phyloP scores from a whole-genome alignment of 192 early-diverging fungal genomes.

The Gaertneriomyces semiglobifer region DNA sequence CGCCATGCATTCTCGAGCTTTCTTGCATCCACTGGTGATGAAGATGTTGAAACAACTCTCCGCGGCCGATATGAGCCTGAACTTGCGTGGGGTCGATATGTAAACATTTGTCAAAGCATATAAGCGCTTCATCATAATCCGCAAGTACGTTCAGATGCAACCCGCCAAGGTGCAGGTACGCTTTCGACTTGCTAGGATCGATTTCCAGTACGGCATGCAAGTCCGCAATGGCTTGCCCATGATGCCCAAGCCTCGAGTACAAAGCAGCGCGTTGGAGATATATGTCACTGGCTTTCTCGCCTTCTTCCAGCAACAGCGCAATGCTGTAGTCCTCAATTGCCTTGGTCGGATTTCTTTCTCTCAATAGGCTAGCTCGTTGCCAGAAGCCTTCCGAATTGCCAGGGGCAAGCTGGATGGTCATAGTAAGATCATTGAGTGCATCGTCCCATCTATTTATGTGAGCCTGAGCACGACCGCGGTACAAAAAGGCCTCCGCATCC shows the following conservation, averaged over 20 bases:
- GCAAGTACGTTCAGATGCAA: slow-evolving; percentile 46
- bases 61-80: slow-evolving; percentile 43
- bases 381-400: slow-evolving; percentile 39
- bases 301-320: slow-evolving; percentile 46
- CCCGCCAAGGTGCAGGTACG: slow-evolving; percentile 47
- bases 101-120: slow-evolving; percentile 47
- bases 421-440: slow-evolving; percentile 40
- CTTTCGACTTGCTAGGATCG: slow-evolving; percentile 35
- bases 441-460: slow-evolving; percentile 44
- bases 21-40: slow-evolving; percentile 5
- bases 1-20: no score
- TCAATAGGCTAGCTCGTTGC: slow-evolving; percentile 47
- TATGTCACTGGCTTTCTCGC: slow-evolving; percentile 34
- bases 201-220: slow-evolving; percentile 43
- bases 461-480: slow-evolving; percentile 42
- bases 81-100: slow-evolving; percentile 42
- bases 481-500: slow-evolving; percentile 38
- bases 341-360: slow-evolving; percentile 37
- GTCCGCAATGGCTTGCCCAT: slow-evolving; percentile 47
- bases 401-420: slow-evolving; percentile 45
- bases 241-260: slow-evolving; percentile 44
- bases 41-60: slow-evolving; percentile 50
- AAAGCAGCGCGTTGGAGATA: slow-evolving; percentile 48
- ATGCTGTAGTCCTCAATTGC: slow-evolving; percentile 54
- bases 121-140: slow-evolving; percentile 39